Conservation (phyloP, 225 moss, liverwort and hornwort species). For the Marchantia polymorpha region DNA sequence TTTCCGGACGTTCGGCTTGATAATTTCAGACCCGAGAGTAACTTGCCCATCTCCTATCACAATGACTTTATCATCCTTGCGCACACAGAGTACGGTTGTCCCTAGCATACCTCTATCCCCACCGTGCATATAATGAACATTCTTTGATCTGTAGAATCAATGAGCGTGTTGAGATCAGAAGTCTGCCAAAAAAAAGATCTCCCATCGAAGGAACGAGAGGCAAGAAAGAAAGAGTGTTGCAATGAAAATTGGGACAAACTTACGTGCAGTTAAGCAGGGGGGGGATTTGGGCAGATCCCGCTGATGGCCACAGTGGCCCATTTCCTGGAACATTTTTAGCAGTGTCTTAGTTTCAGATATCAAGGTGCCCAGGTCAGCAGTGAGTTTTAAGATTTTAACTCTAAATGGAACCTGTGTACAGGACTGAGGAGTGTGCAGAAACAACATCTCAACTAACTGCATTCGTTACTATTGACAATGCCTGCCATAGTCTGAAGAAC, state of each 20-base stretch:
- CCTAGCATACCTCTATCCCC: constrained; percentile 75
- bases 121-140: constrained; percentile 43
- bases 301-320: neutral
- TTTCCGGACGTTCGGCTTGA: constrained; percentile 91
- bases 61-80: constrained; percentile 76
- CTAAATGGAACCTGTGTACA: neutral
- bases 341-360: neutral
- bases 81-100: constrained; percentile 82
- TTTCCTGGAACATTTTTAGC: neutral
- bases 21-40: constrained; percentile 76
- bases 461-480: too few species aligned
- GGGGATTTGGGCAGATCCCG: neutral
- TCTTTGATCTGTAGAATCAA: constrained; percentile 31
- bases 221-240: neutral
- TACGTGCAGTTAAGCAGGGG: neutral
- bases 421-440: neutral
- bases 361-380: neutral
- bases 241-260: neutral
- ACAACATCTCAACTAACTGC: neutral
- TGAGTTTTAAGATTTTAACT: neutral
- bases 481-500: too few species aligned
- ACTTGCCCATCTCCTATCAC: constrained; percentile 95
- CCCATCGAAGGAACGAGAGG: neutral
- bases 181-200: neutral
- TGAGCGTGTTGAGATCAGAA: neutral